Base-by-base conservation (phyloP, 1,139 yeast species). In the Ogataea hybrid region DNA sequence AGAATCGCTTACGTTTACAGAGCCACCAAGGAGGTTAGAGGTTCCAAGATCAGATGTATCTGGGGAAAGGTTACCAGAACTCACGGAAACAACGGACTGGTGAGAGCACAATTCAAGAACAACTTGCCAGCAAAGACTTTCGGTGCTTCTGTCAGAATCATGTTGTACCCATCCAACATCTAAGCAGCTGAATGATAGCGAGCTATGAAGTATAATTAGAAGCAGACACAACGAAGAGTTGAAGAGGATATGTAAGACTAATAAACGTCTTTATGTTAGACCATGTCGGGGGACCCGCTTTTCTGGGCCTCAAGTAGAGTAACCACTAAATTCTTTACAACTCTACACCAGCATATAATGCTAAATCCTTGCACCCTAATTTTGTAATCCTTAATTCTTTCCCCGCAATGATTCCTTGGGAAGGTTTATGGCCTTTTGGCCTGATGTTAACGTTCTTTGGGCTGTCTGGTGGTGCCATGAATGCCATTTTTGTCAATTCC, bases 161-260 rank as follows among this genome's bases (percentile, higher is more conserved):
- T 92, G 95, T 90, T 92, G 77, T 92, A 92, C 88, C 98, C 98
- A 78, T 92, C 97, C 65, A 90, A 85, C 95, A 92, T 92, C 84
- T 92, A 90, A 87, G 60, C 16, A 22, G 28, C 10, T 30, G 23
- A 14, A 14, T 7, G 23, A 30, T 14, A 30, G 22, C 32, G 58
- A 48, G 20, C 43, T 40, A 35, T 39, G 41, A 39, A 28, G 32
- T 31, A 32, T 25, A 25, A 25, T 25, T 15, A 28, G 30, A 28
- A 15, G 30, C 30, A 28, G 30, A 28, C 8, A 30, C 22, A 30
- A 18, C 16, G 22, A 20, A 18, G 28, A 35, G 37, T 28, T 18
- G 39, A 35, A 29, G 33, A 16, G 33, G 39, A 28, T 35, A 30
- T 30, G 39, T 36, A 36, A 36, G 39, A 36, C 35, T 36, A 36